Base-by-base conservation (phyloP, 2,329 filamentous ascomycete genomes). In the Setomelanomma holmii region DNA sequence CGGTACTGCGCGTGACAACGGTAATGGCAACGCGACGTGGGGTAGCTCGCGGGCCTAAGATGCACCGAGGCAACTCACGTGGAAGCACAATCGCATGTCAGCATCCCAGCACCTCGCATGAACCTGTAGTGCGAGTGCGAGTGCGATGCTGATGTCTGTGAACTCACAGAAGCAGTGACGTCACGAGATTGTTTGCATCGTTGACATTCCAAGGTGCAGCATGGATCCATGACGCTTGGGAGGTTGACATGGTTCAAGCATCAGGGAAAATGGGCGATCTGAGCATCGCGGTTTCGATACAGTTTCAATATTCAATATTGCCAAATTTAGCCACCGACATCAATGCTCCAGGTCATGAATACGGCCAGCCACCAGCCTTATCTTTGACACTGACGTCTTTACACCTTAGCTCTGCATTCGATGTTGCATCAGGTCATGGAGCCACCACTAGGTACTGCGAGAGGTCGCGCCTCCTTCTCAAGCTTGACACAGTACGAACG, bases 11-110 rank as follows among this genome's bases (percentile, higher is more conserved):
- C 48, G n/a, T 19, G 41, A 54, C 61, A 41, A 48, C 56, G 53
- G 52, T 49, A 54, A 12, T 19, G 41, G 53, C 61, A 41, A 48
- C 56, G 53, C 54, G 51, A 54, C 48, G 62, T 62, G 63, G 61
- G 61, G 60, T 50, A 50, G 39, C 35, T 45, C 23, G 44, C 47
- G 44, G 53, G 44, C 36, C 55, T 50, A 47, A 40, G 38, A 36
- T 51, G 23, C 38, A 49, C 45, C 52, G 42, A 51, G 35, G 21
- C 41, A 53, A 61, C 53, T 38, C 42, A 48, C 36, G 45, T 48
- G 45, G 38, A 4, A 40, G 23, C 17, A 35, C 17, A 35, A 24
- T 10, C 20, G 20, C 36, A 40, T 20, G 36, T 40, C 4, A 6
- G 21, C 19, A 24, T 41, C 20, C n/a, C n/a, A n/a, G n/a, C n/a